Evolutionary conservation across 768 basidiomycete species (phyloP).

Genomic region (Hericium rajendrae): DNA sequence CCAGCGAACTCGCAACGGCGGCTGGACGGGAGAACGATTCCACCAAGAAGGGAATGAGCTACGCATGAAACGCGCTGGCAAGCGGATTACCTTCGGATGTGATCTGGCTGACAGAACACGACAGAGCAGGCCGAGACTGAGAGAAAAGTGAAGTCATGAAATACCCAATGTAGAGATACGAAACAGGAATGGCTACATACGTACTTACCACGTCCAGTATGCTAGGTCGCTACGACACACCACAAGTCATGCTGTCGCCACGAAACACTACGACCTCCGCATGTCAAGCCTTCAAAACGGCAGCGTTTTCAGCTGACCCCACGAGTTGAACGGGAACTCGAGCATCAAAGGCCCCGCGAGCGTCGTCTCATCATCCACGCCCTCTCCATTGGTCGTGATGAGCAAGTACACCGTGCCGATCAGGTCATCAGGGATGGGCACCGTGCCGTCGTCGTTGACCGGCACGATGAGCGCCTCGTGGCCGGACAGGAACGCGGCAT

Average conservation of each 20-base stretch:
- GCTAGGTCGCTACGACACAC: neutral
- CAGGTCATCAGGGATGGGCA: slow-evolving; percentile 6
- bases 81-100: too few relatives aligned
- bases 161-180: neutral
- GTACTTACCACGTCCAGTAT: neutral
- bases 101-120: too few relatives aligned
- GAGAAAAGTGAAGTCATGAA: too few relatives aligned
- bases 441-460: slow-evolving; percentile 2
- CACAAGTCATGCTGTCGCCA: too few relatives aligned
- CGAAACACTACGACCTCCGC: neutral
- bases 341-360: slow-evolving; percentile 12
- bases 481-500: slow-evolving; percentile 12
- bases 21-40: neutral
- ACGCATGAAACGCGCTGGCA: too few relatives aligned
- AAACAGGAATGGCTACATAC: neutral
- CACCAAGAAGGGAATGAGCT: too few relatives aligned
- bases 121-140: too few relatives aligned
- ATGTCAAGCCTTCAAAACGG: neutral
- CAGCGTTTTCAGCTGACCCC: neutral
- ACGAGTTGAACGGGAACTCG: slow-evolving; percentile 10
- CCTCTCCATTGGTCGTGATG: slow-evolving; percentile 5
- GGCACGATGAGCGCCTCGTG: slow-evolving; percentile 10
- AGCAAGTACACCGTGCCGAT: slow-evolving; percentile 8
- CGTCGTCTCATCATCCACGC: slow-evolving; percentile 7
- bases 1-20: neutral